These are phyloP conservation scores for Lanmaoa rubissima DNA, from an alignment of 768 basidiomycete genomes.

Conservation along the genomic window DNA sequence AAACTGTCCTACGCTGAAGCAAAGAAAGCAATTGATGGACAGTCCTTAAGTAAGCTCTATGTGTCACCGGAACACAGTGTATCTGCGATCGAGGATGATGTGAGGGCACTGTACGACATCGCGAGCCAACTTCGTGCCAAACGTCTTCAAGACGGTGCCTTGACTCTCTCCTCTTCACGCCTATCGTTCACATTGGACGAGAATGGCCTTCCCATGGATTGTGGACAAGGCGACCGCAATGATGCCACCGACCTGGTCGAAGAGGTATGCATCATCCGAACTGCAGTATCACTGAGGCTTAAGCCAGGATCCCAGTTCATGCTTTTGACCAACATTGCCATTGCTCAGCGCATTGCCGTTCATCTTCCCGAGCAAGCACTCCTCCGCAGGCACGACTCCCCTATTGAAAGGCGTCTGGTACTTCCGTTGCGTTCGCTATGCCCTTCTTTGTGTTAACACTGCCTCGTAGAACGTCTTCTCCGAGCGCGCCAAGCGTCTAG, in stretches of 20 bases:
- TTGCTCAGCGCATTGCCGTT: conserved; percentile 91
- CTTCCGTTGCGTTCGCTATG: not conserved
- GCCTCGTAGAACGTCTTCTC: conserved; percentile 61
- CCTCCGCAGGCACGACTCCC: conserved; percentile 89
- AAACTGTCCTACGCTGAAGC: conserved; percentile 83
- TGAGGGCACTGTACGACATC: conserved; percentile 63
- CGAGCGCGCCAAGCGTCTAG: conserved; percentile 81
- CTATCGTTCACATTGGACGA: conserved; percentile 81
- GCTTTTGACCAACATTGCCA: conserved; percentile 85
- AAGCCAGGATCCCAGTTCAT: conserved; percentile 63
- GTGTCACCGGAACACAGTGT: conserved; percentile 58
- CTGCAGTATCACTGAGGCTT: not conserved
- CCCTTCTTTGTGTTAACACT: conserved; percentile 8
- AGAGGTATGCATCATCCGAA: conserved; percentile 56
- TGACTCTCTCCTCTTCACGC: conserved; percentile 65
- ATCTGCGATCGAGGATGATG: conserved; percentile 69
- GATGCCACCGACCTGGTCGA: conserved; percentile 84
- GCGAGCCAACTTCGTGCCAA: conserved; percentile 69
- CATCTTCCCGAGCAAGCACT: conserved; percentile 97
- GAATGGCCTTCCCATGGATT: conserved; percentile 76
- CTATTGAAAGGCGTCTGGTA: conserved; percentile 88
- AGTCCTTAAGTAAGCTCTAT: conserved; percentile 49
- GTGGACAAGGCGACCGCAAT: conserved; percentile 55
- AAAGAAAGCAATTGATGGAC: conserved; percentile 79
- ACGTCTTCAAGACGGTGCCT: conserved; percentile 78